These are phyloP conservation scores for Phialocephala subalpina DNA, from an alignment of 2,329 filamentous ascomycete genomes.

Conservation along the genomic window DNA sequence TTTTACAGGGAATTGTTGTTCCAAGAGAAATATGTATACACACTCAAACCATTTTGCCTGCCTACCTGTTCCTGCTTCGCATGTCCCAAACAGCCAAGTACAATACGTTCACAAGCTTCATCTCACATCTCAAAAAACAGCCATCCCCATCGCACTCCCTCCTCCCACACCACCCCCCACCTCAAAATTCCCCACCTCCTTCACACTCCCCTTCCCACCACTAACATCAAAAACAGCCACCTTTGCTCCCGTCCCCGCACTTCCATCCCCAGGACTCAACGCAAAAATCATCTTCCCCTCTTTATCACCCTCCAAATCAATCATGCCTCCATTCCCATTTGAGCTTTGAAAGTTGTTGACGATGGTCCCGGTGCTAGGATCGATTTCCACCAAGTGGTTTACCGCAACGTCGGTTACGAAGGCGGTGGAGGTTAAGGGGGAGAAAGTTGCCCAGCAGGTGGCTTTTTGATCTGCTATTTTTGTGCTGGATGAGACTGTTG, in stretches of 20 bases:
- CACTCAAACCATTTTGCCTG: too few species aligned
- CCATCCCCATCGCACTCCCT: conserved; percentile 48
- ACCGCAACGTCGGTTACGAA: conserved; percentile 65
- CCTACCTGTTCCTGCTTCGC: too few species aligned
- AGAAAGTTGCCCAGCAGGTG: conserved; percentile 66
- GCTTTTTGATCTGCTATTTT: conserved; percentile 59
- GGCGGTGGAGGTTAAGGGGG: conserved; percentile 54
- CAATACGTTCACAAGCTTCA: too few species aligned
- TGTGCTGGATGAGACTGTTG: conserved; percentile 41
- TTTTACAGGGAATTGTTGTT: too few species aligned
- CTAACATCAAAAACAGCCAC: conserved; percentile 51
- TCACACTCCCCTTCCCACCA: conserved; percentile 38
- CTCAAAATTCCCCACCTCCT: conserved; percentile 47
- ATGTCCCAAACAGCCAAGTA: too few species aligned
- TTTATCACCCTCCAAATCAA: conserved; percentile 56
- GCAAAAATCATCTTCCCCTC: conserved; percentile 65
- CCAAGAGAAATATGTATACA: too few species aligned
- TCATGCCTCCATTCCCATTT: conserved; percentile 59
- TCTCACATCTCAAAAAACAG: conserved; percentile 23
- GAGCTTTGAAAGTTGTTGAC: conserved; percentile 51
- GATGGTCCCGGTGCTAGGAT: conserved; percentile 56
- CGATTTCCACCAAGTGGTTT: conserved; percentile 65
- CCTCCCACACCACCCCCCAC: conserved; percentile 34
- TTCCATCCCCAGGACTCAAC: conserved; percentile 45
- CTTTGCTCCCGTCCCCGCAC: conserved; percentile 32